A percentile compares a stretch with the other conserved stretches of the same genome.
phyloP scores from a whole-genome alignment of 2,329 filamentous ascomycete genomes.

The Mycocentrospora acerina region DNA sequence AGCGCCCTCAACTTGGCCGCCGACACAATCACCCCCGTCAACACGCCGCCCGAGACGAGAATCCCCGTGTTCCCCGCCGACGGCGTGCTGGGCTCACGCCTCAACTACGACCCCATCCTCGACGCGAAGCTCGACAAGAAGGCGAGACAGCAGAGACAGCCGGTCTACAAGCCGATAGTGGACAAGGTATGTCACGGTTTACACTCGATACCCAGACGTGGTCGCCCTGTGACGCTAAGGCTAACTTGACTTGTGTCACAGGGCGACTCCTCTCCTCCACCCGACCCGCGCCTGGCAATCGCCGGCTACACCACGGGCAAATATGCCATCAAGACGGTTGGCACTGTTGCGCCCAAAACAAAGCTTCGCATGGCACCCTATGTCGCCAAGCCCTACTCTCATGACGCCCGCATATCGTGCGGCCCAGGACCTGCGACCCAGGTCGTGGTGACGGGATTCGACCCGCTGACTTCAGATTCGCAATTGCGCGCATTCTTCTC shows the following conservation, averaged over 20 bases:
- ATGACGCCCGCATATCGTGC: slow-evolving; percentile 79
- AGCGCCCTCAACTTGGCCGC: slow-evolving; percentile 46
- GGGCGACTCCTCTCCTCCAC: slow-evolving; percentile 76
- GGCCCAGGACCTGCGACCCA: slow-evolving; percentile 88
- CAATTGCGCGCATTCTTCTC: slow-evolving; percentile 76
- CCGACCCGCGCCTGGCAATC: slow-evolving; percentile 78
- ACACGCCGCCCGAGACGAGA: slow-evolving; percentile 46
- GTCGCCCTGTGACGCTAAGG: slow-evolving; percentile 45
- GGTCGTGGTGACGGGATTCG: slow-evolving; percentile 93
- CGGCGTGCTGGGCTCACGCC: slow-evolving; percentile 59
- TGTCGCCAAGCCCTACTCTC: slow-evolving; percentile 76
- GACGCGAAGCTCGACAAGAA: slow-evolving; percentile 59
- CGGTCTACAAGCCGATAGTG: slow-evolving; percentile 56
- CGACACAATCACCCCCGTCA: slow-evolving; percentile 48
- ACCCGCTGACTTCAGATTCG: slow-evolving; percentile 79
- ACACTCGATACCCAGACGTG: slow-evolving; percentile 34
- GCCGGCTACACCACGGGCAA: slow-evolving; percentile 58
- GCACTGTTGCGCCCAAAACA: slow-evolving; percentile 64
- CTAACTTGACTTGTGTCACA: slow-evolving; percentile 52
- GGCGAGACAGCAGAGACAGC: slow-evolving; percentile 46
- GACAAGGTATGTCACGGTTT: slow-evolving; percentile 46
- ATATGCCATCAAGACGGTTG: slow-evolving; percentile 55
- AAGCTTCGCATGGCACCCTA: slow-evolving; percentile 74
- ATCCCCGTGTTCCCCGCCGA: slow-evolving; percentile 54
- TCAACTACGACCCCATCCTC: slow-evolving; percentile 64